Evolutionary conservation across 768 basidiomycete genomes (phyloP).

Genomic region (Collybia nuda): DNA sequence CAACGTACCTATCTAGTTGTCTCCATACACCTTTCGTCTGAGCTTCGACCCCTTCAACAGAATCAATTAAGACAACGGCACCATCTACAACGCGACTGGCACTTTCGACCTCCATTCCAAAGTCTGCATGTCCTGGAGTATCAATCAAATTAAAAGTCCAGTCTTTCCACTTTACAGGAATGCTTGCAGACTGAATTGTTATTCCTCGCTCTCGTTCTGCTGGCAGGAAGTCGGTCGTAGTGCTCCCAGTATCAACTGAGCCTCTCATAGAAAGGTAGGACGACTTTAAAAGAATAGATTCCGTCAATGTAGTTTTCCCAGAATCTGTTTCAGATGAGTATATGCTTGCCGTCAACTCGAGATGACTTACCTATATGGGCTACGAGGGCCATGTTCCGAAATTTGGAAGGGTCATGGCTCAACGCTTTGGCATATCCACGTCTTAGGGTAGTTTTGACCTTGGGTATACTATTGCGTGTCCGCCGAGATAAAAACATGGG

Average conservation of each 20-base stretch:
- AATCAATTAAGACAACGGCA: slow-evolving; percentile 85
- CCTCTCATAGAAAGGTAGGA: slow-evolving; percentile 72
- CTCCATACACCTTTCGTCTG: slow-evolving; percentile 90
- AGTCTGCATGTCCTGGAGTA: slow-evolving; percentile 91
- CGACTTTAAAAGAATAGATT: slow-evolving; percentile 80
- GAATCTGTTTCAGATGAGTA: slow-evolving; percentile 54
- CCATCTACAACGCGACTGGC: slow-evolving; percentile 90
- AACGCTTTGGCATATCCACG: slow-evolving; percentile 29
- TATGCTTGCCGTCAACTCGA: neutral
- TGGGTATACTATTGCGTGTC: slow-evolving; percentile 9
- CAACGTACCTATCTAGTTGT: slow-evolving; percentile 75
- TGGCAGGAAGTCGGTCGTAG: slow-evolving; percentile 87
- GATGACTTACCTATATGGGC: slow-evolving; percentile 74
- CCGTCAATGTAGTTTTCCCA: slow-evolving; percentile 87
- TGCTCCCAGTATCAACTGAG: slow-evolving; percentile 87
- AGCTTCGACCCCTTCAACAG: slow-evolving; percentile 89
- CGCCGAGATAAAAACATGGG: slow-evolving; percentile 19
- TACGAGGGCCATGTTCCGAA: slow-evolving; percentile 84
- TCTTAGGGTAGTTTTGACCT: slow-evolving; percentile 1
- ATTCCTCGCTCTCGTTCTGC: slow-evolving; percentile 90
- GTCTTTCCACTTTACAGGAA: slow-evolving; percentile 82
- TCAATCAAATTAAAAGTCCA: slow-evolving; percentile 89
- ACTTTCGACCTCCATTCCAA: slow-evolving; percentile 96
- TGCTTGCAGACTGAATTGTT: slow-evolving; percentile 90
- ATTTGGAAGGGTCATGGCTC: slow-evolving; percentile 36